Percentiles rank a stretch among this genome's conserved stretches.
phyloP scores from a whole-genome alignment of 1,284 basidiomycete species.

The Ustilago sp. region DNA sequence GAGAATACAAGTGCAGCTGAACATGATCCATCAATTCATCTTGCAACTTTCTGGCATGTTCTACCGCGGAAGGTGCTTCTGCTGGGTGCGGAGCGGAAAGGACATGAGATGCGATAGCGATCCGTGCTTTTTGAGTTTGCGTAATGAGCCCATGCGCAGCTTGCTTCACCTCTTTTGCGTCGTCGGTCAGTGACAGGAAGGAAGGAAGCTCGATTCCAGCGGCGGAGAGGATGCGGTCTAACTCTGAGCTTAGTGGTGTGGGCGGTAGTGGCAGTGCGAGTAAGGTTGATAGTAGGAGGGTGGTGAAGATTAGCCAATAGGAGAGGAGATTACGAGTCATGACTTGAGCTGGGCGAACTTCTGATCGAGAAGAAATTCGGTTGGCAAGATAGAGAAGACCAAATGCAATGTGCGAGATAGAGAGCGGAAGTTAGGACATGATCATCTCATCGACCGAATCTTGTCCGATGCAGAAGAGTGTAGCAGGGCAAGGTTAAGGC shows the following conservation, averaged over 20 bases:
- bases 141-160: slow-evolving; percentile 8
- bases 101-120: slow-evolving; percentile 21
- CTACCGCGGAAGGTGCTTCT: background rate
- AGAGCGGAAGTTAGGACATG: background rate
- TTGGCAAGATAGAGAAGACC: background rate
- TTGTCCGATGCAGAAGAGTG: background rate
- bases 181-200: background rate
- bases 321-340: background rate
- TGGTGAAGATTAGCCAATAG: background rate
- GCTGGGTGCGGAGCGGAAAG: background rate
- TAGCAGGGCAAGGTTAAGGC: background rate
- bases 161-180: background rate
- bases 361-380: no score
- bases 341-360: background rate
- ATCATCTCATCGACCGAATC: background rate
- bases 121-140: slow-evolving; percentile 14
- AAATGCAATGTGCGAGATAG: background rate
- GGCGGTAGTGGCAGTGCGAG: background rate
- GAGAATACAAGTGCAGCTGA: slow-evolving; percentile 5
- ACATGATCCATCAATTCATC: slow-evolving; percentile 14
- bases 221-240: background rate
- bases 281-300: background rate
- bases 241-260: slow-evolving; percentile 1
- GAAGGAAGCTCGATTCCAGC: slow-evolving; percentile 7
- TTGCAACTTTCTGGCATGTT: slow-evolving; percentile 13